Base-by-base conservation (phyloP, 1,284 basidiomycete genomes). In the Cutaneotrichosporon spelunceum region DNA sequence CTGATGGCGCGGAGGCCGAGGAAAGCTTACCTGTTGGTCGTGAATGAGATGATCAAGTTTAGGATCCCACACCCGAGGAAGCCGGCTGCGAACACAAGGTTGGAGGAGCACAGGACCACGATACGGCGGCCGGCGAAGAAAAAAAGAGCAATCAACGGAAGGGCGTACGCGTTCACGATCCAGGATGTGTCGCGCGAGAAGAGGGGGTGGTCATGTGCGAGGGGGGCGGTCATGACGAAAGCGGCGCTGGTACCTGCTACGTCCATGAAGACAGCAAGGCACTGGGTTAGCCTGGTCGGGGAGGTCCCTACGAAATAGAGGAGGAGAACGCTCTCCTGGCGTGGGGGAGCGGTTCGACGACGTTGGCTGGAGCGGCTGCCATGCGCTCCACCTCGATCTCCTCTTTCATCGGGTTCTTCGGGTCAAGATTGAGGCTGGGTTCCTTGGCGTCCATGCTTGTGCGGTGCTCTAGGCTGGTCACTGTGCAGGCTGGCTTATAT, bases 31-130 rank as follows among this genome's bases (percentile, higher is more conserved):
- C 75, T 68, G 60, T 77, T 57, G 53, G 53, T 63, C 73, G 76
- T 75, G 66, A 78, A 78, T 23, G 71, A 73, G 59, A 76, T 75
- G 68, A 75, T 68, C 27, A 78, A 65, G 70, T 75, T 71, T 65
- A 76, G 69, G 39, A 76, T 50, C 26, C 71, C 73, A 50, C 73
- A 65, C 57, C 73, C 74, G 49, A 69, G 59, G 63, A 75, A 76
- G 2, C 77, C 77, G 55, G 75, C 62, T 4, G 67, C 67, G 69
- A 72, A 75, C 33, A 77, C 65, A 7, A 64, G 53, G 60, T 72
- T 66, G 9, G 77, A 76, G 10, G 75, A 68, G 66, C 70, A 77
- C n/a, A 78, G 66, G 57, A 77, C 76, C 16, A 74, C 67, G 0
- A 77, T 57, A 53, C 74, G 73, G 49, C 75, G 73, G 49, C 75